phyloP scores from a whole-genome alignment of 768 basidiomycete species.

The Kwoniella sp. region DNA sequence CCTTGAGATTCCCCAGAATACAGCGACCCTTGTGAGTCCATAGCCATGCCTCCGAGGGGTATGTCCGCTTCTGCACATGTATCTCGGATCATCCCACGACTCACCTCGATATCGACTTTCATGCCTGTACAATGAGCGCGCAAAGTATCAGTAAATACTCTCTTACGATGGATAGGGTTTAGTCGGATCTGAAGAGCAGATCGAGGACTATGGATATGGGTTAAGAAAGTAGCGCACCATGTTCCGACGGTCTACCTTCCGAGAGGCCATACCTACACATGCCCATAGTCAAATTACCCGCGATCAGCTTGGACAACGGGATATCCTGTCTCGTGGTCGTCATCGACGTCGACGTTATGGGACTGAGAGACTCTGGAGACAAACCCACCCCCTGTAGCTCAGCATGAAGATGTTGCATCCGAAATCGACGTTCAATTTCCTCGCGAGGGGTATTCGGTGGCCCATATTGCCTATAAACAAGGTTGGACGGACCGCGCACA shows the following conservation, averaged over 20 bases:
- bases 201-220: neutral
- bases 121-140: constrained; percentile 69
- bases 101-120: constrained; percentile 80
- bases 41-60: neutral
- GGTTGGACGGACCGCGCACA: neutral
- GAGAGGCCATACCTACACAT: constrained; percentile 78
- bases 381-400: constrained; percentile 83
- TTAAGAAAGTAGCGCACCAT: constrained; percentile 61
- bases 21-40: neutral
- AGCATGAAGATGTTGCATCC: constrained; percentile 93
- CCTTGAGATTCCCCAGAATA: too few species aligned
- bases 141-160: too few species aligned
- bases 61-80: too few species aligned
- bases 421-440: constrained; percentile 77
- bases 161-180: too few species aligned
- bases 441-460: constrained; percentile 84
- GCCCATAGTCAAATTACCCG: neutral
- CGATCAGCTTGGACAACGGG: neutral
- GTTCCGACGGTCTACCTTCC: constrained; percentile 82
- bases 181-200: too few species aligned
- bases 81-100: too few species aligned
- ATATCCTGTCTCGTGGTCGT: neutral
- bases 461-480: constrained; percentile 60
- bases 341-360: too few species aligned
- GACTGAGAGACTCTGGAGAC: neutral